A percentile compares a stretch with the other conserved stretches of the same genome.
Conservation (phyloP, 1,284 basidiomycete genomes). For the Malassezia sympodialis region DNA sequence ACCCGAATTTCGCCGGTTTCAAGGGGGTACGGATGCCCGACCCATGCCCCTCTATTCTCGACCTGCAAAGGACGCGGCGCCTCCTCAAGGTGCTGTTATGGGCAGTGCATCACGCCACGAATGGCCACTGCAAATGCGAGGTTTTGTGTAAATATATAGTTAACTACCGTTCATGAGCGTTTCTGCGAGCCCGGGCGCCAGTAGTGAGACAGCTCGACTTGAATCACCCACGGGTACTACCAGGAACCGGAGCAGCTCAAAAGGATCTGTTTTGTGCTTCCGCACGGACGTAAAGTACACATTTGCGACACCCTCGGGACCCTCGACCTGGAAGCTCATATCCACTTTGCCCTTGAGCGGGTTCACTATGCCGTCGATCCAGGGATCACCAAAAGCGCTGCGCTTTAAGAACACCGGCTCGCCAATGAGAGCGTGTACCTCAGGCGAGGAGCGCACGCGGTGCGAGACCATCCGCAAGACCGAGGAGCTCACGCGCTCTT, state of each 20-base stretch:
- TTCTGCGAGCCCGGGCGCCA: not conserved
- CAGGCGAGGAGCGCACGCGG: slow-evolving; percentile 21
- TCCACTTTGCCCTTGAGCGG: slow-evolving; percentile 39
- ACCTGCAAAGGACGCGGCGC: not conserved
- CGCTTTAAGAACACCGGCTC: slow-evolving; percentile 15
- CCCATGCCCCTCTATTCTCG: not conserved
- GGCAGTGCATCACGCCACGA: slow-evolving; percentile 1
- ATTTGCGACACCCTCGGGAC: slow-evolving; percentile 18
- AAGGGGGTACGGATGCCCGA: not conserved
- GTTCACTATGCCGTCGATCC: slow-evolving; percentile 28
- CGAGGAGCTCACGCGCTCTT: slow-evolving; percentile 26
- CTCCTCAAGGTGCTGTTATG: not conserved
- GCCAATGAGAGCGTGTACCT: slow-evolving; percentile 20
- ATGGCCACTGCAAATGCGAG: slow-evolving; percentile 9
- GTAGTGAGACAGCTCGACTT: slow-evolving; percentile 11
- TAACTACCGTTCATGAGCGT: slow-evolving; percentile 1
- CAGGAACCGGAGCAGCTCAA: slow-evolving; percentile 33
- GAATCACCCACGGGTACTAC: slow-evolving; percentile 24
- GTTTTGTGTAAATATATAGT: slow-evolving; percentile 7
- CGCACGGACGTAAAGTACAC: slow-evolving; percentile 38
- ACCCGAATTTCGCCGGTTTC: not conserved
- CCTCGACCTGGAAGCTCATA: slow-evolving; percentile 27
- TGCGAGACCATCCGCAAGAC: slow-evolving; percentile 30
- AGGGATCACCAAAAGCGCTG: slow-evolving; percentile 16
- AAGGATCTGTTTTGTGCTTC: slow-evolving; percentile 19